Evolutionary conservation across 192 early-diverging fungal genomes (phyloP).

Genomic region (Backusella sp.): DNA sequence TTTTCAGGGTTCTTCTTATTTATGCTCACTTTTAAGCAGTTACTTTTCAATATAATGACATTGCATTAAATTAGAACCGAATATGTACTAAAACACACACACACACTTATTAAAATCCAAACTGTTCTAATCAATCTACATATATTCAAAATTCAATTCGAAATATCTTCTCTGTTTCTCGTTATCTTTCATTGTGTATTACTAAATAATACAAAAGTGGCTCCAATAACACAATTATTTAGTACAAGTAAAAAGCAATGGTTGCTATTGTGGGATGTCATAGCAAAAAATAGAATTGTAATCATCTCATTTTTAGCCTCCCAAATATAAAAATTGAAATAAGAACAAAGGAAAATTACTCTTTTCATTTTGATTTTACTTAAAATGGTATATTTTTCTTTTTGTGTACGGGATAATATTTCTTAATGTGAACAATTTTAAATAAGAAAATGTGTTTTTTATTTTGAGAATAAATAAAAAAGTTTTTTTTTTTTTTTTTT

Average conservation of each 20-base stretch:
- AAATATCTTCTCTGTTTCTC: neutral
- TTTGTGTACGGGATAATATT: neutral
- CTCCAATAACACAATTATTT: no score
- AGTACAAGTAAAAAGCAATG: neutral
- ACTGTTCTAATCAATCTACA: neutral
- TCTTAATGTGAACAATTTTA: constrained; percentile 5
- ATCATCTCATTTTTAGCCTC: no score
- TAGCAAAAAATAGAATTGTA: neutral
- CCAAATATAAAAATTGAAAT: neutral
- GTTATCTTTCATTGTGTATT: neutral
- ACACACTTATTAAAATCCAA: neutral
- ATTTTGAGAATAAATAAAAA: neutral
- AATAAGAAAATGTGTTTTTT: neutral
- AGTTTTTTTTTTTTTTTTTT: no score
- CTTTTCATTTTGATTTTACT: neutral
- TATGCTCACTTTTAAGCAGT: neutral
- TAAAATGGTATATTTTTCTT: neutral
- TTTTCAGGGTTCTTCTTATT: neutral
- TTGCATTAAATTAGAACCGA: neutral
- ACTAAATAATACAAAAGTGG: neutral
- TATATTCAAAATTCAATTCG: neutral
- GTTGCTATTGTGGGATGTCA: neutral
- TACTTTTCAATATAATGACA: neutral
- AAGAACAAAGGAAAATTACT: neutral
- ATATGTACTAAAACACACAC: neutral